These are phyloP conservation scores for Xylaria sp. DNA, from an alignment of 2,329 filamentous ascomycete genomes.

Conservation along the genomic window DNA sequence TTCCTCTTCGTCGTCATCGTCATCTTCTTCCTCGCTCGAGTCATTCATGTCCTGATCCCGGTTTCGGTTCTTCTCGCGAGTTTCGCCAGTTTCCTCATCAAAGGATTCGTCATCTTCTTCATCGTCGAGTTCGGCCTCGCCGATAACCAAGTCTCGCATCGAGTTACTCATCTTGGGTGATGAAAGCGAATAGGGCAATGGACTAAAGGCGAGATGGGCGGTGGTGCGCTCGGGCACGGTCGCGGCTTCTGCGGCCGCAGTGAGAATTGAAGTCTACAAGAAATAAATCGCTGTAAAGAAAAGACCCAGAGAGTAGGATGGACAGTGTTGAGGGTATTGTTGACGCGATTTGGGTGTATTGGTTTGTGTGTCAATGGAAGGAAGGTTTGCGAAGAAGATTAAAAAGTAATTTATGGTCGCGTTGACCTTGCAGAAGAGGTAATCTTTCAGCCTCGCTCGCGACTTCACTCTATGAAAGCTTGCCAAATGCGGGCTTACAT, in stretches of 20 bases:
- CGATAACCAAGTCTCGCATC: constrained; percentile 82
- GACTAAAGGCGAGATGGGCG: neutral
- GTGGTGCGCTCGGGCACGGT: constrained; percentile 1
- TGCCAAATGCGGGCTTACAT: neutral
- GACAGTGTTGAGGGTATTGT: neutral
- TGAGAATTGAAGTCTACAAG: constrained; percentile 4
- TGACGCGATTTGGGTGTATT: neutral
- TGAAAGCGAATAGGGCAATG: constrained; percentile 1
- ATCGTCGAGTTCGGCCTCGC: constrained; percentile 84
- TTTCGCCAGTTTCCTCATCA: constrained; percentile 77
- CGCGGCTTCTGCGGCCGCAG: neutral
- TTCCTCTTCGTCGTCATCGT: constrained; percentile 90
- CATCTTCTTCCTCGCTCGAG: constrained; percentile 91
- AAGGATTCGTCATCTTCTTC: constrained; percentile 87
- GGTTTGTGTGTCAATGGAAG: neutral
- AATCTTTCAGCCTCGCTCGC: constrained; percentile 28
- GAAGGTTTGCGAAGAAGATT: neutral
- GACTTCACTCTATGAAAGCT: neutral
- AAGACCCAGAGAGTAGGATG: neutral
- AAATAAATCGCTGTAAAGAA: neutral
- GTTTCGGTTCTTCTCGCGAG: constrained; percentile 57
- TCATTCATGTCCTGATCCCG: constrained; percentile 71
- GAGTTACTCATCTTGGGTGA: constrained; percentile 67
- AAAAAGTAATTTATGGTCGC: constrained; percentile 19
- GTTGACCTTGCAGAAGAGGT: neutral